Conservation (phyloP, 108 stramenopile species). For the Schizochytrium sp. region DNA sequence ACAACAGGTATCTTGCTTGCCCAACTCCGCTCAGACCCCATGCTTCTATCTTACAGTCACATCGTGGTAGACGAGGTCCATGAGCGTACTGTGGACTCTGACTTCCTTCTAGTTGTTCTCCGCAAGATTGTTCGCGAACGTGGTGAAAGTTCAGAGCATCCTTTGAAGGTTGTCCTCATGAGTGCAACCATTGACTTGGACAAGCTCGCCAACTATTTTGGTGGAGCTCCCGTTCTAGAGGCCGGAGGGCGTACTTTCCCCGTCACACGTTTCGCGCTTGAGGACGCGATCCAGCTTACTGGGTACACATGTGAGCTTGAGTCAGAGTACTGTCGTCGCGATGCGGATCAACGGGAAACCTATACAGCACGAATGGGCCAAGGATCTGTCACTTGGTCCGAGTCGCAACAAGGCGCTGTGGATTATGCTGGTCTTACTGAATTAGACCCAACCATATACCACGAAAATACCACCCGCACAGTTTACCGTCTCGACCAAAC, state of each 20-base stretch:
- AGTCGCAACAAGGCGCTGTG: neutral
- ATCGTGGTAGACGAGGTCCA: conserved; percentile 64
- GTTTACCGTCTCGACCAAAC: neutral
- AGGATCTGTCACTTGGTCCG: neutral
- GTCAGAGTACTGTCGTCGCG: conserved; percentile 72
- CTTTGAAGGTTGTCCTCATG: conserved; percentile 83
- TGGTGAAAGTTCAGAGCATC: conserved; percentile 72
- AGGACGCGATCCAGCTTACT: conserved; percentile 87
- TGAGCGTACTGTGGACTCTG: conserved; percentile 60
- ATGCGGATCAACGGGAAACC: neutral
- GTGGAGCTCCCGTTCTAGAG: conserved; percentile 78
- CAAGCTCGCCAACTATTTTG: conserved; percentile 79
- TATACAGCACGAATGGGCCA: conserved; percentile 27
- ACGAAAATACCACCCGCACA: neutral
- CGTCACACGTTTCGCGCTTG: conserved; percentile 81
- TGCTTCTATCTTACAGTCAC: conserved; percentile 69
- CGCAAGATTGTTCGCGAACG: neutral
- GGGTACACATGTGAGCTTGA: conserved; percentile 84
- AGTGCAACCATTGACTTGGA: conserved; percentile 80
- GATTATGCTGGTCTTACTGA: neutral
- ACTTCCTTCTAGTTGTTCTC: conserved; percentile 59
- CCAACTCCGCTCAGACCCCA: conserved; percentile 85
- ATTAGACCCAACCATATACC: neutral
- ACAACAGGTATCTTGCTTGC: conserved; percentile 97
- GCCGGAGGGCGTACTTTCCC: conserved; percentile 88